Percentiles rank a stretch among this genome's conserved stretches.
These are phyloP conservation scores for Candida koratica DNA, from an alignment of 805 yeast genomes.

Conservation along the genomic window DNA sequence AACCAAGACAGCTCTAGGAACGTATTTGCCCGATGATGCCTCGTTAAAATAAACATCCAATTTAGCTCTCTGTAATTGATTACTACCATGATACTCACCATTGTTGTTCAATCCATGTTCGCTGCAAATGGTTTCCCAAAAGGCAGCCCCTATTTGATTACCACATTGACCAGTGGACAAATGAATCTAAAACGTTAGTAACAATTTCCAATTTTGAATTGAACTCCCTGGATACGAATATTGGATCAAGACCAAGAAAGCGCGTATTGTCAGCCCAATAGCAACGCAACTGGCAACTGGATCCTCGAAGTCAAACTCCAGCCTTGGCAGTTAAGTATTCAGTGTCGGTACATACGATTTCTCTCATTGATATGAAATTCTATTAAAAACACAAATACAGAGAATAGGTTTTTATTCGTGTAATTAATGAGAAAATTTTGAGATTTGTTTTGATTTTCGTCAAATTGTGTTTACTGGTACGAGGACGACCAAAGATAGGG, in stretches of 20 bases:
- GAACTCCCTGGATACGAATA: background rate
- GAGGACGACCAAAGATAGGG: slow-evolving; percentile 3
- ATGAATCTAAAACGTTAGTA: slow-evolving; percentile 58
- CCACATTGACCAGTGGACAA: slow-evolving; percentile 98
- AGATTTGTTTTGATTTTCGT: slow-evolving; percentile 18
- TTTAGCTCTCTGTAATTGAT: slow-evolving; percentile 45
- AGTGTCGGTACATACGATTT: slow-evolving; percentile 18
- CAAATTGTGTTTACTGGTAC: slow-evolving; percentile 8
- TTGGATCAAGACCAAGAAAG: slow-evolving; percentile 1
- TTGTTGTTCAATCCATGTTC: slow-evolving; percentile 78
- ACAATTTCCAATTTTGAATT: background rate
- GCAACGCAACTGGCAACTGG: slow-evolving; percentile 1
- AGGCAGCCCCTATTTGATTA: slow-evolving; percentile 95
- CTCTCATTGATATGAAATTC: slow-evolving; percentile 14
- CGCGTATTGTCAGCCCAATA: background rate
- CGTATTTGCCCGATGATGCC: slow-evolving; percentile 83
- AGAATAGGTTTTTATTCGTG: slow-evolving; percentile 13
- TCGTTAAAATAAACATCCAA: slow-evolving; percentile 85
- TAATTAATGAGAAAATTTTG: slow-evolving; percentile 10
- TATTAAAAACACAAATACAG: slow-evolving; percentile 5
- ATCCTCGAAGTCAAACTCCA: no score
- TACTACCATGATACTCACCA: slow-evolving; percentile 62
- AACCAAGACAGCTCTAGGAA: slow-evolving; percentile 88
- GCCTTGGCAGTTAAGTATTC: no score
- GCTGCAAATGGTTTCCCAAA: slow-evolving; percentile 89